Evolutionary conservation across 768 basidiomycete species (phyloP), one percentile per base, ranked within the genome.

Genomic region (Hericium erinaceus): DNA sequence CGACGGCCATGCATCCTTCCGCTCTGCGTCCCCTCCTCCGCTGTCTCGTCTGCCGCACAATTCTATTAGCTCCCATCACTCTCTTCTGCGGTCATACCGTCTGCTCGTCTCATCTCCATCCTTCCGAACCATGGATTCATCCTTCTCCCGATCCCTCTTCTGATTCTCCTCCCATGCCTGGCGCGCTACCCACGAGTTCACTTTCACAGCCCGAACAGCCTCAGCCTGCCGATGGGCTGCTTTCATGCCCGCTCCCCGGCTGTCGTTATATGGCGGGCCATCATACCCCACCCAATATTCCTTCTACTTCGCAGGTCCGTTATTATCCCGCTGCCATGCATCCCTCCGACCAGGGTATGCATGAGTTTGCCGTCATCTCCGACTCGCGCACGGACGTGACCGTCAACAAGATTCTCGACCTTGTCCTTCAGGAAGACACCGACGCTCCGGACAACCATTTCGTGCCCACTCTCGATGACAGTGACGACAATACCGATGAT

Each of bases 81-180:
- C 83, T 95, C 41, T 79, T 75, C 64, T 97, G 93, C 66, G 93
- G 93, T 55, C 93, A 97, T 67, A 78, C 92, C 20, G 61, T 95
- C 60, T 97, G 92, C 64, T 69, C 81, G 0, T 48, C 63, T 77
- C 56, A 67, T 58, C 60, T 62, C 62, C 67, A 22, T 56, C 38
- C 39, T 16, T 51, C 20, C n/a, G 20, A 39, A 15, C 60, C 41
- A 33, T 18, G 26, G 57, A 49, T 44, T 58, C 12, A 20, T 16
- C 3, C 26, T 28, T 26, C 51, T 63, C 40, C 60, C 63, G 15
- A 22, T 62, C 54, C 58, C 59, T 55, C 61, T 48, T 26, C 53
- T 55, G 39, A 56, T 67, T 33, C 33, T 33, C 33, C 4, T 33
- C 33, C 33, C 33, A 33, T 33, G 33, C 33, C 54, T 67, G 60